Evolutionary conservation across 1,284 basidiomycete genomes (phyloP).

Genomic region (Ceraceosorus guamensis): DNA sequence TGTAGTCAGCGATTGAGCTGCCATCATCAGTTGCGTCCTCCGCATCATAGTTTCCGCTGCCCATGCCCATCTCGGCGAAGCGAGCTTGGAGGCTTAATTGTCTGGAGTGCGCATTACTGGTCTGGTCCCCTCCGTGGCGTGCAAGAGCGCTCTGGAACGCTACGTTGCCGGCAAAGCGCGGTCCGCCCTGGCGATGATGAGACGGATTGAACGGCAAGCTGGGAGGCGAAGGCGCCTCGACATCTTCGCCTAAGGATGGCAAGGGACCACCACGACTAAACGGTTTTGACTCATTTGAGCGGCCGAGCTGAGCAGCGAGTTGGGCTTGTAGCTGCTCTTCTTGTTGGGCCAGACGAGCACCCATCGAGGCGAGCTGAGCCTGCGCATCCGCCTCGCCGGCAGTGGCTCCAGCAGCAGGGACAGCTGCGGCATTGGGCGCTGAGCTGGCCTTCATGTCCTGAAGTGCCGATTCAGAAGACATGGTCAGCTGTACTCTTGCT

Average conservation of each 20-base stretch:
- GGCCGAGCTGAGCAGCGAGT: slow-evolving; percentile 36
- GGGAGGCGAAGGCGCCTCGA: slow-evolving; percentile 11
- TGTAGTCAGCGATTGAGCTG: slow-evolving; percentile 28
- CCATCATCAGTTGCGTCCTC: slow-evolving; percentile 32
- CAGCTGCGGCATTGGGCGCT: background rate
- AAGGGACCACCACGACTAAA: slow-evolving; percentile 18
- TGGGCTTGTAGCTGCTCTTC: slow-evolving; percentile 34
- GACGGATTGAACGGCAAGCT: background rate
- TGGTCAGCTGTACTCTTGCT: background rate
- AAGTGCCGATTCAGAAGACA: background rate
- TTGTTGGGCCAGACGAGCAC: slow-evolving; percentile 27
- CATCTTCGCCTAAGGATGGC: slow-evolving; percentile 36
- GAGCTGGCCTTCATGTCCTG: slow-evolving; percentile 11
- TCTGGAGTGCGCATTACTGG: slow-evolving; percentile 24
- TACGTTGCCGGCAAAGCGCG: slow-evolving; percentile 39
- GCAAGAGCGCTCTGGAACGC: slow-evolving; percentile 39
- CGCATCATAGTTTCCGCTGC: slow-evolving; percentile 11
- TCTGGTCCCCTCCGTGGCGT: slow-evolving; percentile 14
- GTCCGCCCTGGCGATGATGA: slow-evolving; percentile 19
- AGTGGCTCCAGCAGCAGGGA: background rate
- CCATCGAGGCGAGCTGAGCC: slow-evolving; percentile 20
- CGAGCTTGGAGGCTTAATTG: slow-evolving; percentile 32
- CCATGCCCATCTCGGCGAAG: slow-evolving; percentile 38
- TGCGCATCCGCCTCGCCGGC: slow-evolving; percentile 11
- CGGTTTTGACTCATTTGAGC: slow-evolving; percentile 11